Base-by-base conservation (phyloP, 768 basidiomycete species). In the Trametes cubensis region DNA sequence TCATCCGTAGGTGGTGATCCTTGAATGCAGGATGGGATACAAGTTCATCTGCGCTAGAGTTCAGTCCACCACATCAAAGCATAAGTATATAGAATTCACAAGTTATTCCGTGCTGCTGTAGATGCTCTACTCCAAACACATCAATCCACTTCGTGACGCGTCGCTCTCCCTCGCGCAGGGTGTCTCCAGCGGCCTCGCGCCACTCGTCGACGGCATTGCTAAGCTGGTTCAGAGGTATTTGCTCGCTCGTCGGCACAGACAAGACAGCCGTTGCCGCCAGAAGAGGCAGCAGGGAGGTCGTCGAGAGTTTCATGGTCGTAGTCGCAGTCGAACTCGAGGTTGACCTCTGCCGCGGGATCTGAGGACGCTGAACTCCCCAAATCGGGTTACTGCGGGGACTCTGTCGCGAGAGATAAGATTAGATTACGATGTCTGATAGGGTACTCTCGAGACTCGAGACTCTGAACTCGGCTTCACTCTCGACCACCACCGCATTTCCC, bases 61-160 rank as follows among this genome's bases (percentile, higher is more conserved):
- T 41, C 4, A 49, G 40, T 15, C 49, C 6, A 38, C 34, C n/a
- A 8, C 40, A 14, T 20, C 17, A 2, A 13, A 26, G 17, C 13
- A 20, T 13, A 41, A 17, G 56, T 18, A 3, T 6, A n/a, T 53
- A 23, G 13, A 8, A 79, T 88, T 74, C 68, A 93, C 92, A 93
- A 45, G 83, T 75, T 34, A 92, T 67, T n/a, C 82, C 86, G 52
- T 89, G 81, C 76, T 91, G 83, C 71, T 85, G 83, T 58, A 91
- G 79, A 68, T 83, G 91, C 67, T 88, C 78, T 71, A 79, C 83
- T 20, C 87, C 89, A 21, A 34, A 34, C 6, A 83, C 75, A 56
- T 87, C 80, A 28, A 76, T 69, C 89, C 88, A 91, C 65, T 81
- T 80, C 76, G 88, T 77, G 59, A 85, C 66, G 57, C 80, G 81